Base-by-base conservation (phyloP, 108 stramenopile species). In the Bacterosira constricta region DNA sequence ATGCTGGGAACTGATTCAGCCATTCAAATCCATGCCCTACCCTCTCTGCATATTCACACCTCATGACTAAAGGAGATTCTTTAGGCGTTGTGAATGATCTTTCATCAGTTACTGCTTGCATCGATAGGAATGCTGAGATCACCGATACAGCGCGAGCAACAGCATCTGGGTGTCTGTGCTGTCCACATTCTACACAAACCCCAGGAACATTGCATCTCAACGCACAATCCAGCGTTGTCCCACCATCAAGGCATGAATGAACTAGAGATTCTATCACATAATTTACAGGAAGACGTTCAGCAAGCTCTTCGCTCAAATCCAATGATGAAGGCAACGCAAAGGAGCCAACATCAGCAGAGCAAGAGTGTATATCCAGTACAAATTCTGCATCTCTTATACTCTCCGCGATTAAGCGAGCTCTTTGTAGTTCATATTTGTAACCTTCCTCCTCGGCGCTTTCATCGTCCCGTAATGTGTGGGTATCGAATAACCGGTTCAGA, bases 271-370 rank as follows among this genome's bases (percentile, higher is more conserved):
- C 69, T 15, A 77, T 34, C 0, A 77, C 75, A 56, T 71, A 77
- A 8, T 56, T 77, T 1, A 77, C 75, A 15, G 75, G 75, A 42
- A 77, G 66, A 31, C 47, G 44, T 42, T 71, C 45, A 23, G 75
- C 75, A 9, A 77, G 27, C 23, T 63, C 29, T 34, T 77, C 75
- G 37, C 69, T 71, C 21, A 68, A 39, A 26, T 71, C 75, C 23
- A 59, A 50, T 26, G 69, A 71, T n/a, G 69, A 63, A 54, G 75
- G 75, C 52, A 77, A 56, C 1, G 75, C 75, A 63, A 77, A 77
- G 9, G 75, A 63, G n/a, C 70, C 75, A 25, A 71, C 69, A 71
- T 77, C 52, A 20, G 75, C 45, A 7, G 75, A 77, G 17, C 51
- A 55, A n/a, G 67, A 69, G 36, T 77, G 75, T 8, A 77, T 70